These are phyloP conservation scores for Acaromyces ingoldii DNA, from an alignment of 1,284 basidiomycete species.

Conservation along the genomic window DNA sequence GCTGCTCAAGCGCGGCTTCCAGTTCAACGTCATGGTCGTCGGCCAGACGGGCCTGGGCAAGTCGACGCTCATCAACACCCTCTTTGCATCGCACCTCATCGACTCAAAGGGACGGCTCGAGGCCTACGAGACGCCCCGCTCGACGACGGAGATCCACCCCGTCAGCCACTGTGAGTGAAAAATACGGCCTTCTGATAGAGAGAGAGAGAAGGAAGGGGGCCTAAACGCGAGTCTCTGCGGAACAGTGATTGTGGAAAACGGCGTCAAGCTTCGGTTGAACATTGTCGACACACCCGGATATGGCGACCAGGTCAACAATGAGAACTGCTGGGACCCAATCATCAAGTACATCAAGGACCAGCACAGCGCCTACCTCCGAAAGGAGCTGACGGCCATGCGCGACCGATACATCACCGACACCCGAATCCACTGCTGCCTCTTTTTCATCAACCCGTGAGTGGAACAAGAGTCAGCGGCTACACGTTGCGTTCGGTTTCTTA, in stretches of 20 bases:
- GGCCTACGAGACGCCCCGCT: conserved; percentile 77
- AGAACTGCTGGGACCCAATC: conserved; percentile 98
- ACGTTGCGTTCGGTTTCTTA: too few relatives aligned
- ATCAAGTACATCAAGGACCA: conserved; percentile 99
- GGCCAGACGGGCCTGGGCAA: conserved; percentile 97
- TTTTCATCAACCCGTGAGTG: conserved; percentile 75
- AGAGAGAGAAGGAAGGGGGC: background rate
- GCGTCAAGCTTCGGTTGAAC: conserved; percentile 88
- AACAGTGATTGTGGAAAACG: conserved; percentile 89
- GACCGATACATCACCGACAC: conserved; percentile 98
- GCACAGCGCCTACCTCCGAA: conserved; percentile 95
- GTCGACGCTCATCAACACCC: conserved; percentile 96
- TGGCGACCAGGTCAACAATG: conserved; percentile 98
- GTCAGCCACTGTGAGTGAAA: conserved; percentile 76
- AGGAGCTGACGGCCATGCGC: conserved; percentile 96
- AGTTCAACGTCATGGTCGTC: conserved; percentile 71
- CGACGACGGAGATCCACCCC: conserved; percentile 94
- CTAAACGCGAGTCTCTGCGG: background rate
- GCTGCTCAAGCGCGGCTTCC: conserved; percentile 96
- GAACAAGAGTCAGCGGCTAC: too few relatives aligned
- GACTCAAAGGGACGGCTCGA: conserved; percentile 92
- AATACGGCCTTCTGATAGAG: background rate
- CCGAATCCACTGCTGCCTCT: conserved; percentile 94
- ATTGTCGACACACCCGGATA: conserved; percentile 99
- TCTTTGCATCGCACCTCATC: conserved; percentile 95